These are phyloP conservation scores for Heritiera littoralis DNA, from an alignment of 345 rosid genomes.

Conservation along the genomic window DNA sequence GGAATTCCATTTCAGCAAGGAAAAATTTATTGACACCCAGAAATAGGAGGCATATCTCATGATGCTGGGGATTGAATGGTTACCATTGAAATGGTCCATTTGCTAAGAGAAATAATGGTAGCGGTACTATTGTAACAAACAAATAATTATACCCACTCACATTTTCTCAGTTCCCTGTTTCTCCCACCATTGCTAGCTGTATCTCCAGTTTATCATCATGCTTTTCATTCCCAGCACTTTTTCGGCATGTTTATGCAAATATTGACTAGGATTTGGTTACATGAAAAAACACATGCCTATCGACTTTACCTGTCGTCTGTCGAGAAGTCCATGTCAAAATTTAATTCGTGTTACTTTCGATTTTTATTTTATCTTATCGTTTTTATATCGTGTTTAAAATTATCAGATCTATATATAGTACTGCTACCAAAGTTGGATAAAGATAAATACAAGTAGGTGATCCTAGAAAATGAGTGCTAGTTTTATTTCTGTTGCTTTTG, in stretches of 20 bases:
- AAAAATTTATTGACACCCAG: neutral
- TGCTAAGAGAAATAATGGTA: neutral
- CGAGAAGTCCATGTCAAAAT: neutral
- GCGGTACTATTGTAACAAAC: neutral
- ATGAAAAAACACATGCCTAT: neutral
- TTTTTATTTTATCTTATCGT: too few species aligned
- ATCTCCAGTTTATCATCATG: neutral
- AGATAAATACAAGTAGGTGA: too few species aligned
- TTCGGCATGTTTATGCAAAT: neutral
- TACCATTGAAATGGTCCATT: neutral
- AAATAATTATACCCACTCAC: slow-evolving; percentile 7
- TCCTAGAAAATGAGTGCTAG: too few species aligned
- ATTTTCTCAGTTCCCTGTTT: neutral
- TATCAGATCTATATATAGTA: too few species aligned
- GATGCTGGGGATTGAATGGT: slow-evolving; percentile 11
- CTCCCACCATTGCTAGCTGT: neutral
- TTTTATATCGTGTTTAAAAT: too few species aligned
- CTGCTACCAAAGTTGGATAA: too few species aligned
- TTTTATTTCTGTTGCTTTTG: neutral
- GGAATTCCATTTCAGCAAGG: neutral
- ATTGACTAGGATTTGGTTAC: neutral
- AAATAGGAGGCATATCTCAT: slow-evolving; percentile 5
- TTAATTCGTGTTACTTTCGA: too few species aligned
- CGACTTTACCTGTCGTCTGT: neutral
- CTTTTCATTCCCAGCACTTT: neutral